Base-by-base conservation (phyloP, 352 stramenopile species). In the Phytophthora sojae region DNA sequence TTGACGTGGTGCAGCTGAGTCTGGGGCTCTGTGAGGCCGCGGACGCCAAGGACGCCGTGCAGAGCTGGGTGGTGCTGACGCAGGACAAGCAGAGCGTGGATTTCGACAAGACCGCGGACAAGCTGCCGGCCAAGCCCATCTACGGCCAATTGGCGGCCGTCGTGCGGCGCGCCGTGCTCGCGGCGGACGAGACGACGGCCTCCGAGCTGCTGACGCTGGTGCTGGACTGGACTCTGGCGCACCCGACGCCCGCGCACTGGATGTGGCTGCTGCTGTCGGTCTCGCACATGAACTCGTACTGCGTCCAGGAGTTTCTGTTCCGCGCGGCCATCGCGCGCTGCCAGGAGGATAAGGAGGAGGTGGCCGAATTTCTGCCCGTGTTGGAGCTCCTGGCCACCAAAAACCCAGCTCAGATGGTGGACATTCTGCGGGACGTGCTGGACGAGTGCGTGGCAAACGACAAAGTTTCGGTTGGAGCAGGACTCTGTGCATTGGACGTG, bases 201-300 rank as follows among this genome's bases (percentile, higher is more conserved):
- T 51, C 19, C 19, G 26, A 66, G 4, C 35, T 80, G 30, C 29
- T 92, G 39, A 66, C 17, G n/a, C 67, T 79, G 15, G 65, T 93
- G n/a, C 54, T 87, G 37, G 70, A 87, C 2, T 93, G 86, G 83
- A 80, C 74, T 51, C 15, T 80, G n/a, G 54, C 57, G 11, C 55
- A 61, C 30, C 26, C 60, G 4, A 71, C 54, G n/a, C 64, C 80
- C 2, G 37, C 67, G 12, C 55, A 73, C n/a, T 90, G 82, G 82
- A 82, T 53, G 49, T 93, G 83, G 83, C 14, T 90, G 21, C 64
- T 92, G 23, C 66, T 75, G 35, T 73, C 81, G 4, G 63, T 89
- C 25, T 78, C 75, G 6, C 67, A 87, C 29, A 78, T 76, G 49
- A 81, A 91, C 47, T 78, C 82, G 35, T 83, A 74, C 45, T 61